Evolutionary conservation across 1,284 basidiomycete genomes (phyloP).

Genomic region (Sporisorium sorghi): DNA sequence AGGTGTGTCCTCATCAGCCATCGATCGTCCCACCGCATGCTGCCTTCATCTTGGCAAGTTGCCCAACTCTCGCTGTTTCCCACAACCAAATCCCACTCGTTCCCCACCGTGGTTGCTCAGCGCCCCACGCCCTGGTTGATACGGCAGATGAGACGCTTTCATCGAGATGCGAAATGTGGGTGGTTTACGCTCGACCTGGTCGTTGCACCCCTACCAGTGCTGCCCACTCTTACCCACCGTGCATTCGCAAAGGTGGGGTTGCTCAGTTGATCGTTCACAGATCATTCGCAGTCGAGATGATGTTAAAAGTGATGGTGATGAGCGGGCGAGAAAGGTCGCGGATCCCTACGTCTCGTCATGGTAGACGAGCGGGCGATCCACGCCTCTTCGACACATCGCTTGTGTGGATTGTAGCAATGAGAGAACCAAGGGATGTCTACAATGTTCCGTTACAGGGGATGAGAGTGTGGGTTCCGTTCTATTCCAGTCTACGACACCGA

Average conservation of each 20-base stretch:
- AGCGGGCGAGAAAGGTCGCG: background rate
- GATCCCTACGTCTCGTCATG: conserved; percentile 4
- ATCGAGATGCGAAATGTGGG: no score
- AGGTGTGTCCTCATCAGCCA: background rate
- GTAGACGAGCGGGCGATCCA: conserved; percentile 2
- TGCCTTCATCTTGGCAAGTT: background rate
- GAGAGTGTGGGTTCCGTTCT: background rate
- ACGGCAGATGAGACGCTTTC: no score
- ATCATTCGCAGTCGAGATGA: background rate
- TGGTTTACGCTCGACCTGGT: no score
- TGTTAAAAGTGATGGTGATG: background rate
- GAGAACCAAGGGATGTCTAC: background rate
- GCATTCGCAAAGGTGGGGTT: background rate
- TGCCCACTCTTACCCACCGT: background rate
- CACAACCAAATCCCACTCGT: background rate
- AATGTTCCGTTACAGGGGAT: background rate
- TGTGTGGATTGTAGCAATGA: background rate
- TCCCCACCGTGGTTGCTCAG: background rate
- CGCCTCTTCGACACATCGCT: background rate
- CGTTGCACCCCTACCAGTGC: no score
- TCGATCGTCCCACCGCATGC: background rate
- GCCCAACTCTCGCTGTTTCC: no score
- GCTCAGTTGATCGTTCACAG: no score
- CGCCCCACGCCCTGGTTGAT: no score
- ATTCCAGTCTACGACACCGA: background rate